Conservation (phyloP, 2,329 filamentous ascomycete genomes). For the Esteya vermicola region DNA sequence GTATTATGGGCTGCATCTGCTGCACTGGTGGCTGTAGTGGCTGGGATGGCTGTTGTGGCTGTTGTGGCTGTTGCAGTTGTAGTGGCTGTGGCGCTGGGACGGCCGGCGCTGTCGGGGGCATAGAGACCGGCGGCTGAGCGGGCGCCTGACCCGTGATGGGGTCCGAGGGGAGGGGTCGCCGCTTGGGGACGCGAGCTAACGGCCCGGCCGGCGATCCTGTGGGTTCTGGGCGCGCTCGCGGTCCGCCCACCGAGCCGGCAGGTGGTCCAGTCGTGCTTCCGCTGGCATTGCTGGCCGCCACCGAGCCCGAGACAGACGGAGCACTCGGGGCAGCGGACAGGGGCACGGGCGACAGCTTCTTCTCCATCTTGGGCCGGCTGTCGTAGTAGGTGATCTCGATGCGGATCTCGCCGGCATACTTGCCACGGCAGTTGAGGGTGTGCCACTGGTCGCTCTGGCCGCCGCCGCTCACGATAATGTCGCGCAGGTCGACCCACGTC, state of each 20-base stretch:
- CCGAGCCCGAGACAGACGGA: not conserved
- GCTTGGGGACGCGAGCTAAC: conserved; percentile 44
- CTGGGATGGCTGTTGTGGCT: not conserved
- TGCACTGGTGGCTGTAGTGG: not conserved
- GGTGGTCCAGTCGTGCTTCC: too few relatives aligned
- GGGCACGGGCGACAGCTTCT: too few relatives aligned
- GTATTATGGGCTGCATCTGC: too few relatives aligned
- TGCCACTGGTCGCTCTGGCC: conserved; percentile 96
- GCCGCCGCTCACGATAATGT: conserved; percentile 70
- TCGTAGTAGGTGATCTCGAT: conserved; percentile 97
- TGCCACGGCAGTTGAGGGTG: conserved; percentile 70
- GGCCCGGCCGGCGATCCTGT: conserved; percentile 29
- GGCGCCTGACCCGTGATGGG: conserved; percentile 47
- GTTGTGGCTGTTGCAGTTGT: not conserved
- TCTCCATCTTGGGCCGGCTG: conserved; percentile 66
- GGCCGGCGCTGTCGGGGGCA: conserved; percentile 33
- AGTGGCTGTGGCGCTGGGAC: not conserved
- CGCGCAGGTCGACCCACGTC: conserved; percentile 71
- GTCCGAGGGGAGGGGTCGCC: conserved; percentile 71
- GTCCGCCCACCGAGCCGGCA: not conserved
- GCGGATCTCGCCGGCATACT: conserved; percentile 89
- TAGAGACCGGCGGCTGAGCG: conserved; percentile 21
- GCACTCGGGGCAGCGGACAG: not conserved
- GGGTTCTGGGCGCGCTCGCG: not conserved
- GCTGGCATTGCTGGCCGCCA: conserved; percentile 21